A percentile compares a stretch with the other conserved stretches of the same genome.
Conservation (phyloP, 257 asterid genomes). For the Fraxinus cuspidata region DNA sequence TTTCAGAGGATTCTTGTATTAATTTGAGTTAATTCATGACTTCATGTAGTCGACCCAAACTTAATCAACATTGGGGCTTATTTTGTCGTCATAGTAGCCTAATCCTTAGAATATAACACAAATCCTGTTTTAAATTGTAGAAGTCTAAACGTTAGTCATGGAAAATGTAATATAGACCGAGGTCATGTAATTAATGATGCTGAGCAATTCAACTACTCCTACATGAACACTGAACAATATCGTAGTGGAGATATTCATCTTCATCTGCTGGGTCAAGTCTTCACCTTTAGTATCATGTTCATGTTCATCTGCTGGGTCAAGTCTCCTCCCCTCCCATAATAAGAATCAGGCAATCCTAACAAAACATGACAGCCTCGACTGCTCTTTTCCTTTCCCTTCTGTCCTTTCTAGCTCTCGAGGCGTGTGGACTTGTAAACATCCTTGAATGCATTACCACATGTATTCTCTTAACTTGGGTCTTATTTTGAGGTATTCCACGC, state of each 20-base stretch:
- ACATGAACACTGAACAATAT: no score
- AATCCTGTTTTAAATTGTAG: not conserved
- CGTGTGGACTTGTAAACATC: slow-evolving; percentile 97
- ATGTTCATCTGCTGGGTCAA: slow-evolving; percentile 48
- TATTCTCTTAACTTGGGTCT: slow-evolving; percentile 79
- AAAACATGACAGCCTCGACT: slow-evolving; percentile 95
- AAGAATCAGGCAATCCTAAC: slow-evolving; percentile 92
- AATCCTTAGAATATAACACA: not conserved
- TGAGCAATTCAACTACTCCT: slow-evolving; percentile 1
- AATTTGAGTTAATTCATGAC: not conserved
- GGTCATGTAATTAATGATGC: not conserved
- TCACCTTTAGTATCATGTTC: no score
- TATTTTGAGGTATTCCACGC: slow-evolving; percentile 79
- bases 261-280: no score
- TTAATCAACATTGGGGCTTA: not conserved
- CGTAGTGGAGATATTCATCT: no score
- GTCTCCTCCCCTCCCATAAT: slow-evolving; percentile 75
- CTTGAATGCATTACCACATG: slow-evolving; percentile 96
- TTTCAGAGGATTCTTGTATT: no score
- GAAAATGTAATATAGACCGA: not conserved
- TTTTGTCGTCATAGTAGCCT: not conserved
- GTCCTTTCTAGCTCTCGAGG: slow-evolving; percentile 86
- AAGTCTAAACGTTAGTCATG: not conserved
- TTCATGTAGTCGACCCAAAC: not conserved
- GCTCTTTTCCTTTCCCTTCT: slow-evolving; percentile 80